Conservation (phyloP, 768 basidiomycete genomes). For the Pilatotrama ljubarskyi region DNA sequence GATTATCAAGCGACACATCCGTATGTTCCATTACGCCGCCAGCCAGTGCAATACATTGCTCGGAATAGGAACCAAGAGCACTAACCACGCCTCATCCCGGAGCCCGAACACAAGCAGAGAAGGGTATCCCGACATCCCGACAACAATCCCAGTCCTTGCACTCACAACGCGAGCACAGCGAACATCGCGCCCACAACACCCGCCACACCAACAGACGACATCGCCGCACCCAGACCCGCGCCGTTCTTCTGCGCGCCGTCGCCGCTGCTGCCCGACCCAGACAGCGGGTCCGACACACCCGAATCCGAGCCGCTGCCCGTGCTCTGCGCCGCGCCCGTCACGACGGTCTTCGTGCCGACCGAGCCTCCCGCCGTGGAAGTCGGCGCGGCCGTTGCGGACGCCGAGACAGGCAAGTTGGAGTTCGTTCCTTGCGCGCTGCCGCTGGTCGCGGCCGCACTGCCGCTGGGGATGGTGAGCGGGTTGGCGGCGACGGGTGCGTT, state of each 20-base stretch:
- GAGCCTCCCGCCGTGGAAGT: neutral
- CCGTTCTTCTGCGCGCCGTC: neutral
- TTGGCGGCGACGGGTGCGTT: neutral
- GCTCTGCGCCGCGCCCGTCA: neutral
- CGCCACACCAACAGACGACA: neutral
- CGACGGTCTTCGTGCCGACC: neutral
- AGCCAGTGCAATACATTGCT: too few relatives aligned
- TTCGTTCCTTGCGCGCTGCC: too few relatives aligned
- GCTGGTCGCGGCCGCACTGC: neutral
- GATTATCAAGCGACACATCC: too few relatives aligned
- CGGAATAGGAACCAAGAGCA: too few relatives aligned
- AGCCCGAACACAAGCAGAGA: neutral
- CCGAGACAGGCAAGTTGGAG: too few relatives aligned
- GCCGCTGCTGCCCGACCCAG: neutral
- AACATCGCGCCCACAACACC: neutral
- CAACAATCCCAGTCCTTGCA: neutral
- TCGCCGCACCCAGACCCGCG: neutral
- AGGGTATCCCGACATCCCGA: neutral
- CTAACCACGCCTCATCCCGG: too few relatives aligned
- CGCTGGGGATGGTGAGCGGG: slow-evolving; percentile 5
- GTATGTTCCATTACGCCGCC: too few relatives aligned
- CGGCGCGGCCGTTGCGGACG: too few relatives aligned
- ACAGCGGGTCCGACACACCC: neutral
- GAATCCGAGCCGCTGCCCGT: neutral
- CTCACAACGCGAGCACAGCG: neutral